A percentile compares a stretch with the other conserved stretches of the same genome.
phyloP scores from a whole-genome alignment of 2,329 filamentous ascomycete species.

The Neofusicoccum laricinum region DNA sequence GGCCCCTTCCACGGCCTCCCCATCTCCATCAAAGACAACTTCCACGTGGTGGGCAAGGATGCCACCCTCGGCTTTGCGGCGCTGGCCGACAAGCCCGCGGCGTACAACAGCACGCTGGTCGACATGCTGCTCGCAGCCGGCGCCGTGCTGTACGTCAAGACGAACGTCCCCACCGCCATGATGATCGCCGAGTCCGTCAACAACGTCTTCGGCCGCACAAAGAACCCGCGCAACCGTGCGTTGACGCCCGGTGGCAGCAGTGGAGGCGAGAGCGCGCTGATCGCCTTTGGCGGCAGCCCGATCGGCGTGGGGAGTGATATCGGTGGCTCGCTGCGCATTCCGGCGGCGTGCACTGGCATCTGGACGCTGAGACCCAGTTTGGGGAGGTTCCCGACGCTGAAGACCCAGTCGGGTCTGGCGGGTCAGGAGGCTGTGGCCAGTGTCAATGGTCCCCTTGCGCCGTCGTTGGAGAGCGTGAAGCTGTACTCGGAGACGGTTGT shows the following conservation, averaged over 20 bases:
- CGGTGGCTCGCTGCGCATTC: conserved; percentile 55
- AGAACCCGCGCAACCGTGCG: conserved; percentile 59
- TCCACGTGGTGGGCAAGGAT: conserved; percentile 60
- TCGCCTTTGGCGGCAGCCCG: conserved; percentile 57
- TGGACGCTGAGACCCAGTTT: conserved; percentile 57
- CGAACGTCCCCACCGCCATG: conserved; percentile 67
- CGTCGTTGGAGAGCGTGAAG: conserved; percentile 51
- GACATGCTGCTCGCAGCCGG: conserved; percentile 58
- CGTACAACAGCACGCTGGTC: conserved; percentile 56
- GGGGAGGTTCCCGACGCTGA: conserved; percentile 58
- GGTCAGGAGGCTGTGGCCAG: conserved; percentile 64
- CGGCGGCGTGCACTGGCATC: conserved; percentile 57
- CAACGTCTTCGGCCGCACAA: conserved; percentile 61
- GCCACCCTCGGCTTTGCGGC: conserved; percentile 63
- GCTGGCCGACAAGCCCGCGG: conserved; percentile 58
- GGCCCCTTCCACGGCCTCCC: conserved; percentile 68
- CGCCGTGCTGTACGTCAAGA: conserved; percentile 68
- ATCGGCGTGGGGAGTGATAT: conserved; percentile 66
- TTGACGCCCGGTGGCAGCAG: conserved; percentile 64
- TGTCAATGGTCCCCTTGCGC: conserved; percentile 63
- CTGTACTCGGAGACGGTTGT: conserved; percentile 43
- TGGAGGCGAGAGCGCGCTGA: conserved; percentile 64
- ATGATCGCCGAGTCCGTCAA: conserved; percentile 69
- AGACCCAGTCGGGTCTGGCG: conserved; percentile 55
- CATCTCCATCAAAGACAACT: conserved; percentile 68